A percentile compares a stretch with the other conserved stretches of the same genome.
These are phyloP conservation scores for Piper longum DNA, from an alignment of 164 flowering plant genomes.

Conservation along the genomic window DNA sequence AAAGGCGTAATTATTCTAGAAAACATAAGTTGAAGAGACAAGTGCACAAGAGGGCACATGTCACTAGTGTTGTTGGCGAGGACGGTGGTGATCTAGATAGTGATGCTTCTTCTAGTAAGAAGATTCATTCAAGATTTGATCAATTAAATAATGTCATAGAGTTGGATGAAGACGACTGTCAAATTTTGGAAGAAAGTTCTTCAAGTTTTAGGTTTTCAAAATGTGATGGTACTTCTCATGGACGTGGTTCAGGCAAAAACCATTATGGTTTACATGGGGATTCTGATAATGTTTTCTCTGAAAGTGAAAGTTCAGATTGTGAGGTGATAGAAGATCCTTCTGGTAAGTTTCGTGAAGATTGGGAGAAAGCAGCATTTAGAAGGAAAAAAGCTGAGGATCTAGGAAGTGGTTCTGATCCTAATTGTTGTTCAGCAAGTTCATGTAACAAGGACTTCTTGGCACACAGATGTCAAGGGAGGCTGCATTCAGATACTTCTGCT, in stretches of 20 bases:
- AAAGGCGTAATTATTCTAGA: constrained; percentile 13
- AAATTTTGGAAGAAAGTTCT: constrained; percentile 11
- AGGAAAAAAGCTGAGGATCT: constrained; percentile 25
- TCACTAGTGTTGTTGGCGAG: constrained; percentile 53
- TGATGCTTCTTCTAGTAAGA: constrained; percentile 28
- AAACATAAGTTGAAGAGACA: constrained; percentile 8
- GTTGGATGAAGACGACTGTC: constrained; percentile 21
- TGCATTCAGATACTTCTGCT: constrained; percentile 7
- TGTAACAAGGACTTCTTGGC: constrained; percentile 6
- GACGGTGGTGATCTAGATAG: constrained; percentile 17
- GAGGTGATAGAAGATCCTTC: constrained; percentile 49
- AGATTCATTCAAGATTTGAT: constrained; percentile 7
- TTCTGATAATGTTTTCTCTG: constrained; percentile 33
- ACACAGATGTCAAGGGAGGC: constrained; percentile 3
- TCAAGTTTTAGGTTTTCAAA: constrained; percentile 29
- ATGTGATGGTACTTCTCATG: constrained; percentile 21
- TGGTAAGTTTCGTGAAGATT: constrained; percentile 44
- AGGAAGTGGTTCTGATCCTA: constrained; percentile 21
- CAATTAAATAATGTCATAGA: constrained; percentile 9
- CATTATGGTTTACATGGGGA: constrained; percentile 25
- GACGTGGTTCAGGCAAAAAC: constrained; percentile 19
- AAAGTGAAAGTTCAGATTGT: constrained; percentile 57
- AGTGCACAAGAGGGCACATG: constrained; percentile 14
- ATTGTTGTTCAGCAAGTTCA: constrained; percentile 7
- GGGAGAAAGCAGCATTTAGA: constrained; percentile 55